Percentiles rank a stretch among this genome's conserved stretches.
Evolutionary conservation across 1,284 basidiomycete species (phyloP).

Genomic region (Rhizopogon parksii): DNA sequence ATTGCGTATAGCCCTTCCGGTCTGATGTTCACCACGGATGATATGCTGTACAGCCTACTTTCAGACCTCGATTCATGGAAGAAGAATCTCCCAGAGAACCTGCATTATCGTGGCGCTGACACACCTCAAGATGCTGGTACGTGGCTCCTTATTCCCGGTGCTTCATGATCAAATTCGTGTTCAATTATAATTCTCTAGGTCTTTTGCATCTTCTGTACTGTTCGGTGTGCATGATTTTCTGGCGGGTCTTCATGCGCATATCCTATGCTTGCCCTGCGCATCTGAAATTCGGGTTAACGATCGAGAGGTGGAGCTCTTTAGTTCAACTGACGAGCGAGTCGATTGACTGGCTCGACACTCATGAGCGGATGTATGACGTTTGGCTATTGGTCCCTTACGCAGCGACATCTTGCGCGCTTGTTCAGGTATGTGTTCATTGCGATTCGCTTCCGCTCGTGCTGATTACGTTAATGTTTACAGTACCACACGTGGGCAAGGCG

Average conservation of each 20-base stretch:
- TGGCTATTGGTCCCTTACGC: constrained; percentile 84
- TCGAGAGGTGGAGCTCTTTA: constrained; percentile 73
- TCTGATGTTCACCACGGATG: constrained; percentile 74
- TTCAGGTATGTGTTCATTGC: constrained; percentile 60
- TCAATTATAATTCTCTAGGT: constrained; percentile 36
- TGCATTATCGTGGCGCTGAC: constrained; percentile 68
- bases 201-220: constrained; percentile 80
- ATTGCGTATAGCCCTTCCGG: constrained; percentile 66
- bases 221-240: constrained; percentile 87
- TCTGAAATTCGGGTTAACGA: constrained; percentile 76
- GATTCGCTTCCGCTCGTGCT: not conserved
- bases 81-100: constrained; percentile 61
- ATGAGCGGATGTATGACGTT: constrained; percentile 80
- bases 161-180: constrained; percentile 8
- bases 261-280: constrained; percentile 82
- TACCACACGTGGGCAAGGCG: constrained; percentile 90
- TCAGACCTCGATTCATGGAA: constrained; percentile 77
- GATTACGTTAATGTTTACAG: constrained; percentile 34
- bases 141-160: constrained; percentile 16
- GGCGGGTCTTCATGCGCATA: constrained; percentile 93
- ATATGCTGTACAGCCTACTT: constrained; percentile 62
- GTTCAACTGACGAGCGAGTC: constrained; percentile 68
- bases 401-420: constrained; percentile 83
- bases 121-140: constrained; percentile 57
- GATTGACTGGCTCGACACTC: constrained; percentile 84